Base-by-base conservation (phyloP, 352 stramenopile species). In the Globisporangium cylindrosporum region DNA sequence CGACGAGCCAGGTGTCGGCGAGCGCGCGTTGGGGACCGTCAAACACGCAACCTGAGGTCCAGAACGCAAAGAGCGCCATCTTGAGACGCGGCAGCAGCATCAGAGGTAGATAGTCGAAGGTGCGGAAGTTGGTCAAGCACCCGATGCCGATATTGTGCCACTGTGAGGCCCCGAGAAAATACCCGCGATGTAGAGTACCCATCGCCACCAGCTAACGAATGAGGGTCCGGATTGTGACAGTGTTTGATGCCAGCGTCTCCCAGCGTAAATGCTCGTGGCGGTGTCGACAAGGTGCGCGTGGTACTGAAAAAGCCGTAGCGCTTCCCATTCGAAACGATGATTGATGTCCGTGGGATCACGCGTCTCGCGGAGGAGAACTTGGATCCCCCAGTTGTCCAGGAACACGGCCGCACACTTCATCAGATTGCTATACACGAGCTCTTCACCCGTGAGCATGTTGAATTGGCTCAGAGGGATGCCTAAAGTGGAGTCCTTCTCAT, bases 21-120 rank as follows among this genome's bases (percentile, higher is more conserved):
- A 80, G 48, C 1, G 64, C 63, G 10, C 46, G 49, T 57, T 78
- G 66, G 0, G 66, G 14, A 1, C 69, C 76, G 57, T 78, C 73
- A 38, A 80, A 80, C 14, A 55, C 15, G 53, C 70, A 76, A 0
- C 71, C 73, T 20, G 72, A 43, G 4, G 73, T 68, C 38, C 58
- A 79, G 54, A 80, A 80, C 10, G 64, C 66, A 7, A 64, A 66
- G 14, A 82, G 53, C 4, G 69, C 69, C 6, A 54, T 68, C 24
- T 67, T 67, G 9, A 80, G 58, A 0, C 71, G 68, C 10, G 65
- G 64, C 0, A 78, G 20, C 1, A 82, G 54, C 12, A 56, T 15
- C 1, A 78, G 10, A 1, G 73, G 71, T 0, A 78, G 36, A 1
- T 76, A n/a, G 4, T 38, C 25, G 20, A 68, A 63, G 22, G 29